Evolutionary conservation across 1,139 yeast genomes (phyloP), one percentile per base, ranked within the genome.

Genomic region (Magnusiomyces suaveolens): DNA sequence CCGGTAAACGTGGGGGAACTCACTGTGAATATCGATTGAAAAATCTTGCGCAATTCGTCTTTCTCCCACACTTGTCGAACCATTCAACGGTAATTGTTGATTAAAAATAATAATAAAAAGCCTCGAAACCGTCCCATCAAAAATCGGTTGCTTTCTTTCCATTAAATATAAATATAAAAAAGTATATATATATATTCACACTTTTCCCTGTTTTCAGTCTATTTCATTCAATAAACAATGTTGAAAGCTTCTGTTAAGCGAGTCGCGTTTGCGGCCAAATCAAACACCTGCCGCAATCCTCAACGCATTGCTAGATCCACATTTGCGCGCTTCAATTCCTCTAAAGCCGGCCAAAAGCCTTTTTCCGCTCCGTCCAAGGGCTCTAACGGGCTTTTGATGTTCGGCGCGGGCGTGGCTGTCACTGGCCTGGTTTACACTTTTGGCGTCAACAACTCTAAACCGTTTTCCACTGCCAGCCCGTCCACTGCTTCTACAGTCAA

Each of bases 401-500:
- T 56, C n/a, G 52, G 54, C 12, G 50, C 56, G 3, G 58, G 58
- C n/a, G 56, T 39, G 2, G 53, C 54, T 2, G 52, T 52, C 1
- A 54, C 56, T 18, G 58, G 56, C 38, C 52, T 54, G n/a, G 48
- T 44, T 3, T 48, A 46, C 24, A 26, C 43, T 36, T 18, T 43
- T 16, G 41, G 41, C 18, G 8, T 36, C 18, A n/a, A 16, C 18
- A 36, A 36, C 18, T 36, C 41, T 18, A 36, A n/a, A 4, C 16
- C 41, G 8, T 36, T 18, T 29, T 6, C 53, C 16, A 47, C 47
- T 23, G 33, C 33, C 33, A 12, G 12, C 6, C 33, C 12, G 6
- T 52, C 50, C 33, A 52, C 56, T 24, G 33, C 56, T 14, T 59
- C 66, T 23, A 61, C 66, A 16, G 50, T 62, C 2, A 62, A 64